Evolutionary conservation across 164 flowering plant genomes (phyloP).

Genomic region (Chimonanthus praecox): DNA sequence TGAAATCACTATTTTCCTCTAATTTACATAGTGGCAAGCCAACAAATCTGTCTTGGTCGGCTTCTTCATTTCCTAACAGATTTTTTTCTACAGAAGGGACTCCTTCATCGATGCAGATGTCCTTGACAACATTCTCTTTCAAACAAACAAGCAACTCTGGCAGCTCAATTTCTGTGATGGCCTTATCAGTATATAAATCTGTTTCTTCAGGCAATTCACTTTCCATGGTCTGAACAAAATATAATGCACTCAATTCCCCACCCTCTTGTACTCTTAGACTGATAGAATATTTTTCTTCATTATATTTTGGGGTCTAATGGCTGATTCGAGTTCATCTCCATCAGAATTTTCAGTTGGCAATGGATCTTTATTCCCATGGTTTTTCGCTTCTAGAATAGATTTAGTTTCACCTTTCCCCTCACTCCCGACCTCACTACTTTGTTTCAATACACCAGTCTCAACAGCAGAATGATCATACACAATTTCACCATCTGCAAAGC

Average conservation of each 20-base stretch:
- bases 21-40: conserved; percentile 16
- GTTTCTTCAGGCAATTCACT: conserved; percentile 17
- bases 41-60: conserved; percentile 12
- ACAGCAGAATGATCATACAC: conserved; percentile 5
- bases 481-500: conserved; percentile 20
- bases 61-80: conserved; percentile 24
- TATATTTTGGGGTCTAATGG: conserved; percentile 15
- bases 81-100: conserved; percentile 33
- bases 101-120: conserved; percentile 63
- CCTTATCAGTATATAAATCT: conserved; percentile 38
- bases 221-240: conserved; percentile 1
- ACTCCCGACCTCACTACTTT: conserved; percentile 10
- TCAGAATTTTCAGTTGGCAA: conserved; percentile 13
- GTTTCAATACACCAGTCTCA: conserved; percentile 13
- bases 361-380: conserved; percentile 3
- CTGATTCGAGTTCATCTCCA: conserved; percentile 14
- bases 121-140: conserved; percentile 50
- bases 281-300: conserved; percentile 14
- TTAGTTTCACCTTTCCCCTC: conserved; percentile 20
- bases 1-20: conserved; percentile 15
- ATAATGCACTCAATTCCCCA: conserved; percentile 10
- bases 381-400: conserved; percentile 11
- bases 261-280: conserved; percentile 10
- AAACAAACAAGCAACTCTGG: conserved; percentile 37
- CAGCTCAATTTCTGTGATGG: conserved; percentile 36